Percentiles rank a stretch among this genome's conserved stretches.
Conservation (phyloP, 306 rosid genomes). For the Myrica gale region DNA sequence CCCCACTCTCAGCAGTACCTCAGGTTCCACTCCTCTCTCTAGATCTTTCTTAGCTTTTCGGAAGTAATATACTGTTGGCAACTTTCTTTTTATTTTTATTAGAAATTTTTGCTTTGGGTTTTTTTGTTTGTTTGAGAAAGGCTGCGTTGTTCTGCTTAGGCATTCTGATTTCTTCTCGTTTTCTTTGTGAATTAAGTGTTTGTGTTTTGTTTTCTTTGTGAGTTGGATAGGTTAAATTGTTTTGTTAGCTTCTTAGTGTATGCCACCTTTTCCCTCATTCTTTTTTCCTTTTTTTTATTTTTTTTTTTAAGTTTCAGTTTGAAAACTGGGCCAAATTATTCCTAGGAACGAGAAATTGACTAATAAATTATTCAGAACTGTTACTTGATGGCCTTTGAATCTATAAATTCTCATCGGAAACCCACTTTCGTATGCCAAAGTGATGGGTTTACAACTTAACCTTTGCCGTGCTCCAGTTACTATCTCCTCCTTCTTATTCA, state of each 20-base stretch:
- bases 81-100: no score
- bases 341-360: not conserved
- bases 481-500: no score
- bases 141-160: not conserved
- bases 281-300: no score
- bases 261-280: not conserved
- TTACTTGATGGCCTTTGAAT: not conserved
- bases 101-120: no score
- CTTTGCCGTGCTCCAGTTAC: no score
- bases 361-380: not conserved
- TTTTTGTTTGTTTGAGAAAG: no score
- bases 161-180: not conserved
- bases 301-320: not conserved
- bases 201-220: not conserved
- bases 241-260: not conserved
- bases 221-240: slow-evolving; percentile 20
- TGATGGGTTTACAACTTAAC: not conserved
- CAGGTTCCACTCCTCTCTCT: slow-evolving; percentile 40
- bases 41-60: slow-evolving; percentile 36
- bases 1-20: slow-evolving; percentile 33
- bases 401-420: not conserved
- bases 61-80: no score
- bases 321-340: not conserved
- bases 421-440: not conserved
- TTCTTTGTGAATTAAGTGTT: not conserved